Conservation (phyloP, 306 rosid genomes). For the Cyamopsis tetragonoloba region DNA sequence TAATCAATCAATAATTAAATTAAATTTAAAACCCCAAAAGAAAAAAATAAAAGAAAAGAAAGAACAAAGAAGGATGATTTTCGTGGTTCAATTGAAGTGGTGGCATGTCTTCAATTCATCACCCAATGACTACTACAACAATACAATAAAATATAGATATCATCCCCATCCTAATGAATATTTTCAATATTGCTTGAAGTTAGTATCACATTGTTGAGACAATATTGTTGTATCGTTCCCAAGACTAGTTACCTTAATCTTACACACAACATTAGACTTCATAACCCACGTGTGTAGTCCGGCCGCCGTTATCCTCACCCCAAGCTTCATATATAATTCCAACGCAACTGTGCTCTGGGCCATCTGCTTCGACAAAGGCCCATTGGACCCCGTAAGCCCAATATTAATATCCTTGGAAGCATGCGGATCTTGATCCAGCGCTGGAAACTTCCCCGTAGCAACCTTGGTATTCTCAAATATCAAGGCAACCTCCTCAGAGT, state of each 20-base stretch:
- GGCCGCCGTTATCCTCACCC: slow-evolving; percentile 9
- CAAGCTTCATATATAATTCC: slow-evolving; percentile 30
- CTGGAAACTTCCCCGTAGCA: slow-evolving; percentile 40
- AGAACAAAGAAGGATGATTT: neutral
- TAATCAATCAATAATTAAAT: neutral
- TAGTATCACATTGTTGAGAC: slow-evolving; percentile 30
- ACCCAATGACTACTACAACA: neutral
- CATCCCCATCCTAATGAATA: neutral
- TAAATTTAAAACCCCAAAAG: neutral
- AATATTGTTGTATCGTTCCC: neutral
- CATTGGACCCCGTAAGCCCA: slow-evolving; percentile 3
- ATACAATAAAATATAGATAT: neutral
- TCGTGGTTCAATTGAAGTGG: neutral
- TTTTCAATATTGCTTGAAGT: slow-evolving; percentile 16
- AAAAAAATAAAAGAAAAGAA: neutral
- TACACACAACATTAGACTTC: slow-evolving; percentile 35
- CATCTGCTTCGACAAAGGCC: slow-evolving; percentile 18
- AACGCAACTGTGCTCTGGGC: neutral
- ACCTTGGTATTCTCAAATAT: neutral
- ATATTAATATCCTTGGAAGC: neutral
- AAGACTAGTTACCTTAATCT: slow-evolving; percentile 23
- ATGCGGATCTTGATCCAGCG: neutral
- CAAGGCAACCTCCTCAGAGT: neutral
- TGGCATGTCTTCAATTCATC: neutral
- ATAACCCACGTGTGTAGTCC: slow-evolving; percentile 28